A percentile compares a stretch with the other conserved stretches of the same genome.
These are phyloP conservation scores for Colletotrichum noveboracense DNA, from an alignment of 2,329 filamentous ascomycete genomes.

Conservation along the genomic window DNA sequence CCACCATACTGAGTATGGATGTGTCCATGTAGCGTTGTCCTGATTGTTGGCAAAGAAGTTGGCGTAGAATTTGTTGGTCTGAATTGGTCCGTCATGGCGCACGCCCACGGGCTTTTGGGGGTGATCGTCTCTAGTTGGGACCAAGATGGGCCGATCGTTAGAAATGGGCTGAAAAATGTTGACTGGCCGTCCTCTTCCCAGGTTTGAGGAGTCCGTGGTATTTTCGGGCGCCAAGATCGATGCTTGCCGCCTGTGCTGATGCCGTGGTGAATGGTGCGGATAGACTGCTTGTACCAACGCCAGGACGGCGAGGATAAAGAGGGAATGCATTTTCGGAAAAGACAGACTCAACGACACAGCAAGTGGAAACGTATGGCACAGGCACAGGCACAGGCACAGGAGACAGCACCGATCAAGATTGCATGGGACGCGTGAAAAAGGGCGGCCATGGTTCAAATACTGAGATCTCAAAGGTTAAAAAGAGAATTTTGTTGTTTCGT, in stretches of 20 bases:
- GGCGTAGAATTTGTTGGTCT: constrained; percentile 74
- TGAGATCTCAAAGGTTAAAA: not conserved
- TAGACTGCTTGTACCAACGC: not conserved
- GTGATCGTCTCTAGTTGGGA: constrained; percentile 2
- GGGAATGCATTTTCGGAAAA: not conserved
- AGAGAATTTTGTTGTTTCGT: not conserved
- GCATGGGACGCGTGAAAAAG: accelerated
- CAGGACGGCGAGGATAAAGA: not conserved
- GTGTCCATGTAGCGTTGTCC: constrained; percentile 66
- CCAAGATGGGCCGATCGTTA: not conserved
- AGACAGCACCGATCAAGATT: accelerated
- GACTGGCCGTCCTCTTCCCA: not conserved
- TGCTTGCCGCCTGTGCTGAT: not conserved
- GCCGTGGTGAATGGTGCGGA: not conserved
- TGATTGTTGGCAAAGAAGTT: constrained; percentile 76
- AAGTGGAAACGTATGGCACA: not conserved
- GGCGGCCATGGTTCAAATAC: not conserved
- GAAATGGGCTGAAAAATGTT: constrained; percentile 3
- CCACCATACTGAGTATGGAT: constrained; percentile 71
- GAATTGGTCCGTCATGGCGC: constrained; percentile 43
- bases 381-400: not conserved
- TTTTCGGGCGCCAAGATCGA: not conserved
- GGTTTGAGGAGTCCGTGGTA: not conserved
- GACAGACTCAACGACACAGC: not conserved
- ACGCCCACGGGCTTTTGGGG: constrained; percentile 11